Conservation (phyloP, 805 yeast species). For the Hanseniaspora meyeri region DNA sequence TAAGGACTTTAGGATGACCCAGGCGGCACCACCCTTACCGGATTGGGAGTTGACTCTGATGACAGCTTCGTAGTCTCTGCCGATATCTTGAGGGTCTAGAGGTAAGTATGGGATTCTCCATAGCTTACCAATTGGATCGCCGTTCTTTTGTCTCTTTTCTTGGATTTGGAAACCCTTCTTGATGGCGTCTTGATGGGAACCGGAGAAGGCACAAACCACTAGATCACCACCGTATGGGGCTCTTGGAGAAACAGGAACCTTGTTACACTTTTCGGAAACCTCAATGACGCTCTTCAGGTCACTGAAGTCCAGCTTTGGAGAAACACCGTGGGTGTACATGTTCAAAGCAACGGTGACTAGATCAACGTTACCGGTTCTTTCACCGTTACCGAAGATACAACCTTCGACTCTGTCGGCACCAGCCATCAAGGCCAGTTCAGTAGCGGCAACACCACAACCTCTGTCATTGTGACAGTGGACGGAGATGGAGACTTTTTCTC, state of each 20-base stretch:
- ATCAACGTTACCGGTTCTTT: conserved; percentile 76
- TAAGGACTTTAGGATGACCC: conserved; percentile 59
- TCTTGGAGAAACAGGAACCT: conserved; percentile 59
- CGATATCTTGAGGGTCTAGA: conserved; percentile 69
- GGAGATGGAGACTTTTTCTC: conserved; percentile 59
- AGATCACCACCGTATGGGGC: conserved; percentile 74
- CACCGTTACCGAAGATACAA: conserved; percentile 73
- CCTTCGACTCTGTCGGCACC: conserved; percentile 82
- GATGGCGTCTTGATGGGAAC: conserved; percentile 61
- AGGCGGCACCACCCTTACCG: conserved; percentile 83
- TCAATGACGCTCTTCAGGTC: conserved; percentile 55
- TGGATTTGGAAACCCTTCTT: conserved; percentile 52
- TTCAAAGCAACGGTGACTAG: conserved; percentile 62
- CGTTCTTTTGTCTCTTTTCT: conserved; percentile 37
- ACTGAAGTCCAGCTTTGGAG: conserved; percentile 60
- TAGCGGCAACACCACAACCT: conserved; percentile 76
- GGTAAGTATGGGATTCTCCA: conserved; percentile 73
- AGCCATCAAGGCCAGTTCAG: conserved; percentile 65
- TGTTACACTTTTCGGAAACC: conserved; percentile 63
- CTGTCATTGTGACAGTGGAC: conserved; percentile 70
- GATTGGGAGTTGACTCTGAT: conserved; percentile 75
- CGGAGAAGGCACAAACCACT: conserved; percentile 68
- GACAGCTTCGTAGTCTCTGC: conserved; percentile 70
- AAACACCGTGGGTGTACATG: conserved; percentile 65
- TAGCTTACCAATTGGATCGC: conserved; percentile 28